Conservation (phyloP, 2,329 filamentous ascomycete genomes). For the Colletotrichum sp. region DNA sequence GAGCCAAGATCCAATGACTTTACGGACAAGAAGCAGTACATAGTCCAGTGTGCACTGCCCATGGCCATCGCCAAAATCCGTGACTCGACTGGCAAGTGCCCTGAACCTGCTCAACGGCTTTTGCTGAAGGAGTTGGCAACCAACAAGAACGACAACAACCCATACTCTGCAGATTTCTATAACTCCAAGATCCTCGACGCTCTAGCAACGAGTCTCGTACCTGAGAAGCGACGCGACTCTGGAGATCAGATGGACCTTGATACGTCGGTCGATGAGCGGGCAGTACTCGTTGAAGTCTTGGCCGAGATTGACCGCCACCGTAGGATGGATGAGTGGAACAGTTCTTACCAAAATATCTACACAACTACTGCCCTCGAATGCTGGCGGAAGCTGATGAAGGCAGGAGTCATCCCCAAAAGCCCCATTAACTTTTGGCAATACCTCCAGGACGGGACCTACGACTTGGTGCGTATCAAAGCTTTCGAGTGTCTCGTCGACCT, state of each 20-base stretch:
- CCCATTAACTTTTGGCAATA: conserved; percentile 67
- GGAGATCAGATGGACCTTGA: conserved; percentile 45
- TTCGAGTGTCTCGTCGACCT: conserved; percentile 69
- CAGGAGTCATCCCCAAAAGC: conserved; percentile 60
- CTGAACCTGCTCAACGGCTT: conserved; percentile 79
- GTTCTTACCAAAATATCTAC: conserved; percentile 72
- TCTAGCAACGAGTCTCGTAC: conserved; percentile 63
- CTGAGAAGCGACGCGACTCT: conserved; percentile 40
- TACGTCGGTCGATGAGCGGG: conserved; percentile 40
- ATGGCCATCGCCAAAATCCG: conserved; percentile 80
- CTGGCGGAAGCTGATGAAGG: conserved; percentile 68
- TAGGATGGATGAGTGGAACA: conserved; percentile 71
- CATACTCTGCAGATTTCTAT: conserved; percentile 89
- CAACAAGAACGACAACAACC: conserved; percentile 93
- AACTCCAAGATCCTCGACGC: conserved; percentile 78
- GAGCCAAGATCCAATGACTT: conserved; percentile 94
- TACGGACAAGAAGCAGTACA: conserved; percentile 82
- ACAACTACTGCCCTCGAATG: conserved; percentile 67
- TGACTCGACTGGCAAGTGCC: conserved; percentile 77
- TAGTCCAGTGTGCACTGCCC: conserved; percentile 83
- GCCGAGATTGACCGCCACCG: conserved; percentile 72
- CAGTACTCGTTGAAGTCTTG: conserved; percentile 57
- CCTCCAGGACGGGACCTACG: conserved; percentile 66
- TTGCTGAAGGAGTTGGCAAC: conserved; percentile 88
- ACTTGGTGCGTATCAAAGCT: conserved; percentile 69